Conservation (phyloP, 495 filamentous ascomycete genomes). For the Staphylotrichum longicolle region DNA sequence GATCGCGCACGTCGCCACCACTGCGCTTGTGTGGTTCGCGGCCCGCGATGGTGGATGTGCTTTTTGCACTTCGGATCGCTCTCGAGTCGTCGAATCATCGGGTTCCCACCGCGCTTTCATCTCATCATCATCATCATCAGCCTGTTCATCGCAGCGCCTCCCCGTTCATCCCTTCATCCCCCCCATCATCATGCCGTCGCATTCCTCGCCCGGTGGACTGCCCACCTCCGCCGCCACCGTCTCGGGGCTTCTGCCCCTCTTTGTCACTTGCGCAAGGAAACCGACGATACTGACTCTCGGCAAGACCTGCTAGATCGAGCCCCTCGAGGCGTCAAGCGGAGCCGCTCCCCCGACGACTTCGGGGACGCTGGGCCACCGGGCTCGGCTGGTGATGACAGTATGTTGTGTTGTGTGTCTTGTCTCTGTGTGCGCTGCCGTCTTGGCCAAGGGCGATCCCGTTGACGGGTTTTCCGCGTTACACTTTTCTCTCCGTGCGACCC, state of each 20-base stretch:
- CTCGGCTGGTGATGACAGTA: slow-evolving; percentile 78
- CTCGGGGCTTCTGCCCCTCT: slow-evolving; percentile 1
- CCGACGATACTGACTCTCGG: slow-evolving; percentile 29
- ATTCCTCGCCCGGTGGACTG: not conserved
- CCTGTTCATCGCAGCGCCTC: not conserved
- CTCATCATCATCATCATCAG: not conserved
- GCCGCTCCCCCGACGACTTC: slow-evolving; percentile 81
- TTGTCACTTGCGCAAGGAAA: slow-evolving; percentile 5
- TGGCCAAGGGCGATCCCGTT: slow-evolving; percentile 17
- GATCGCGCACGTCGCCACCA: not conserved
- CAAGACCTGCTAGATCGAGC: slow-evolving; percentile 41
- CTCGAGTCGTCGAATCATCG: not conserved
- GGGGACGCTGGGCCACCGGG: slow-evolving; percentile 59
- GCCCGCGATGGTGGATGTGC: slow-evolving; percentile 2
- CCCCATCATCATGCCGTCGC: slow-evolving; percentile 9
- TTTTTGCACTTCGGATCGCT: not conserved
- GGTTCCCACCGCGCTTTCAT: not conserved
- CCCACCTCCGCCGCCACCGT: not conserved
- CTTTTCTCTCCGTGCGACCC: slow-evolving; percentile 39
- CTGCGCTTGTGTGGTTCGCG: not conserved
- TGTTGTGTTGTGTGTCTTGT: slow-evolving; percentile 45
- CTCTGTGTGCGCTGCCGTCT: slow-evolving; percentile 36
- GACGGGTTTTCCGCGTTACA: slow-evolving; percentile 30
- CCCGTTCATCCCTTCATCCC: not conserved
- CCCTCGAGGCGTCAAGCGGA: slow-evolving; percentile 83